Evolutionary conservation across 495 filamentous ascomycete genomes (phyloP).

Genomic region (Pyronema domesticum): DNA sequence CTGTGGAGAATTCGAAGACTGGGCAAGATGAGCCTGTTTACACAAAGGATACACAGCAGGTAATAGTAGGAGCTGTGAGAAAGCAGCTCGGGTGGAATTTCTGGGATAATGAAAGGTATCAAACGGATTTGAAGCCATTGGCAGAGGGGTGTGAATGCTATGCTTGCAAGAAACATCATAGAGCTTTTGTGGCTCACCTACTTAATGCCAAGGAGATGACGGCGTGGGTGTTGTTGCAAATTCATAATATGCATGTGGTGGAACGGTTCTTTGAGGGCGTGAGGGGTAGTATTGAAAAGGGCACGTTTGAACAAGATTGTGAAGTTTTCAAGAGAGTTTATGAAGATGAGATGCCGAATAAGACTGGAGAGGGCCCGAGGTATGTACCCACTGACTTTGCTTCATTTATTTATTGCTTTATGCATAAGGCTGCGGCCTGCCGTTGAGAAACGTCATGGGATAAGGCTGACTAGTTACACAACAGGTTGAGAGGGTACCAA

Average conservation of each 20-base stretch:
- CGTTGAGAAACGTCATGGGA: too few relatives aligned
- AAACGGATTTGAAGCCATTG: slow-evolving; percentile 40
- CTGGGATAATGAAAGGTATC: slow-evolving; percentile 36
- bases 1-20: background rate
- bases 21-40: background rate
- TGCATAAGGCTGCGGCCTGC: too few relatives aligned
- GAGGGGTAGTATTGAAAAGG: slow-evolving; percentile 39
- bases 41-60: too few relatives aligned
- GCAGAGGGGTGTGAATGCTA: slow-evolving; percentile 53
- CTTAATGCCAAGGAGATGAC: slow-evolving; percentile 86
- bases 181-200: slow-evolving; percentile 74
- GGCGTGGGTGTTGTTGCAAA: slow-evolving; percentile 77
- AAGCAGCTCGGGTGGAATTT: slow-evolving; percentile 56
- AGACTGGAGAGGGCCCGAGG: slow-evolving; percentile 63
- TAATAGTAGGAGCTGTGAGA: background rate
- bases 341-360: slow-evolving; percentile 47
- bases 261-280: slow-evolving; percentile 55
- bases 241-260: slow-evolving; percentile 68
- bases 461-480: background rate
- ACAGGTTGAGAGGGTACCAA: slow-evolving; percentile 65
- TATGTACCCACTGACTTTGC: slow-evolving; percentile 18
- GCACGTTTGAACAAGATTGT: slow-evolving; percentile 44
- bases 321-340: slow-evolving; percentile 43
- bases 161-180: slow-evolving; percentile 65
- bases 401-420: background rate